A percentile compares a stretch with the other conserved stretches of the same genome.
Evolutionary conservation across 441 rosid genomes (phyloP).

Genomic region (Lepidium campestre): DNA sequence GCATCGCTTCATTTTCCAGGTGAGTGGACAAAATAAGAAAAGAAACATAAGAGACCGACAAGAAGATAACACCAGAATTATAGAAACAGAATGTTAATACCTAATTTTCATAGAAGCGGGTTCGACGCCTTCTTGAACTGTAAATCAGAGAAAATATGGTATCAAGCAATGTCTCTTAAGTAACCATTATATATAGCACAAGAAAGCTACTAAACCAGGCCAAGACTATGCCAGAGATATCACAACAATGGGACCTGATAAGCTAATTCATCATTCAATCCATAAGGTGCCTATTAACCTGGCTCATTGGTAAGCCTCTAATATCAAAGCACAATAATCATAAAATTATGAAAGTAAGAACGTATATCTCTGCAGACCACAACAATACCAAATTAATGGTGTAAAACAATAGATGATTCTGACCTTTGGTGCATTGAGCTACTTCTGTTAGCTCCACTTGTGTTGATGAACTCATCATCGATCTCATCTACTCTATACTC

Average conservation of each 20-base stretch:
- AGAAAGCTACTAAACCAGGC: conserved; percentile 3
- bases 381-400: background rate
- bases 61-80: background rate
- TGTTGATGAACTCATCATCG: conserved; percentile 64
- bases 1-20: background rate
- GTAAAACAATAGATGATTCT: conserved; percentile 18
- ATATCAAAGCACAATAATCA: background rate
- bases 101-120: conserved; percentile 82
- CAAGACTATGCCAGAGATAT: background rate
- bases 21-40: background rate
- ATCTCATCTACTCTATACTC: conserved; percentile 82
- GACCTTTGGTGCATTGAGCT: conserved; percentile 76
- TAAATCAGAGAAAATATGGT: conserved; percentile 22
- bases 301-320: background rate
- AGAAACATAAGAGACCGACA: background rate
- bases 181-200: conserved; percentile 8
- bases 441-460: conserved; percentile 50
- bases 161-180: conserved; percentile 6
- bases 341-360: background rate
- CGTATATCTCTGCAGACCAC: background rate
- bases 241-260: background rate
- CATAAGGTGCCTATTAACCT: background rate
- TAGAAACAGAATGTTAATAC: conserved; percentile 19
- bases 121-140: conserved; percentile 72
- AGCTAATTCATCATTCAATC: background rate